Base-by-base conservation (phyloP, 2,329 filamentous ascomycete species). In the Ploettnerulaceae sp. region DNA sequence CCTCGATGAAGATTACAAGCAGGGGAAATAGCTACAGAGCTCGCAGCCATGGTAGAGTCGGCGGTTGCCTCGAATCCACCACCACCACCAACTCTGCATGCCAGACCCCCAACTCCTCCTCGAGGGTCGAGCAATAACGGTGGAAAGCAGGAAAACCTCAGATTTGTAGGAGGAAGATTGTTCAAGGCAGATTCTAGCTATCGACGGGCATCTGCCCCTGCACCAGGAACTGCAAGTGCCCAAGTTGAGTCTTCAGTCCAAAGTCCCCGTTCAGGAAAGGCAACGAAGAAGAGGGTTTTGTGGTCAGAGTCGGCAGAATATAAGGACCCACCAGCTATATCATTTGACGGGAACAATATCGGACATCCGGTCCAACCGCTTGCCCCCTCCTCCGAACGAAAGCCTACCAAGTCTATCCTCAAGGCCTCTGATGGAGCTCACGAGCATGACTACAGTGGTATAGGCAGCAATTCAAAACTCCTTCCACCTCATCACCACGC, bases 391-490 rank as follows among this genome's bases (percentile, higher is more conserved):
- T 55, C 58, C 51, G 71, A 77, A 53, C 71, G 68, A 34, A 76
- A 72, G 53, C 76, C 80, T 5, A 64, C 75, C n/a, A 84, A 82
- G 58, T 84, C 82, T 3, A 98, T 98, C 43, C 75, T 98, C 49
- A 98, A 98, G 65, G 22, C 81, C 17, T 77, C 75, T 2, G 66
- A 73, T 45, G 57, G 52, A 36, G 25, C 34, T 12, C 24, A 51
- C 15, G 52, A 56, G 8, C 44, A 42, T n/a, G 52, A 51, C 5
- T 29, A 48, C 15, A 47, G 37, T 20, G 21, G 22, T 32, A 8
- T 52, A 49, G 49, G 47, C 2, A 36, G 31, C 24, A 49, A 26
- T n/a, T 21, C 50, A 24, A 57, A 57, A 36, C 55, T 60, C 5
- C 53, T 55, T 3, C 50, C 53, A 9, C 53, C 53, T 15, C 54